Base-by-base conservation (phyloP, 228 moss, liverwort and hornwort genomes). In the Sphagnum magellanicum region DNA sequence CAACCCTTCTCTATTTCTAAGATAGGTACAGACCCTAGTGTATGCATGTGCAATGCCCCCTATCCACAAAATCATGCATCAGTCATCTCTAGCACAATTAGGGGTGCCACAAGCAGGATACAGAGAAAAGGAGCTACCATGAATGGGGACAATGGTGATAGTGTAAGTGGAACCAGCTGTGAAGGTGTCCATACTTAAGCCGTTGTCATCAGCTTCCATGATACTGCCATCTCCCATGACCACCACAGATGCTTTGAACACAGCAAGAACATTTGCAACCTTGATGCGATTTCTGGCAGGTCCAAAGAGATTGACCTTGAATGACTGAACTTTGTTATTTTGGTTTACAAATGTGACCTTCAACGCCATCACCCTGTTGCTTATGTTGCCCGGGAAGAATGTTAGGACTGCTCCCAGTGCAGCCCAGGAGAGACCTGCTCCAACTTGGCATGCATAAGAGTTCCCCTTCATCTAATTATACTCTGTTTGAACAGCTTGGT, bases 161-260 rank as follows among this genome's bases (percentile, higher is more conserved):
- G 8, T 55, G 55, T 55, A 55, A 12, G 55, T 2, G 55, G 9
- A 8, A 12, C 55, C 55, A 8, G 55, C 55, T 8, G 12, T 12
- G 55, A 65, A 84, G 14, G 75, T 73, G 68, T 84, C 84, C 84
- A 80, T 84, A 53, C 84, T 84, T 5, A 84, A 55, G 1, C 84
- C 84, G 6, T 78, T 73, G 64, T 83, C 80, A 10, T 83, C 83
- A 9, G 80, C 83, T 79, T 83, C 83, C 83, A 83, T 77, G 52
- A 84, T 75, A 52, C 84, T 84, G 6, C 84, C 84, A 63, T 84
- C 84, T 48, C 68, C 80, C 84, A 84, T 80, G 12, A 84, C 75
- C 11, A 71, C 84, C 62, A 77, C 75, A 10, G 84, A 84, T 55
- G 84, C 70, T 53, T 84, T 84, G 70, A 84, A 84, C 8, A 61